Evolutionary conservation across 2,329 filamentous ascomycete species (phyloP), one percentile per base, ranked within the genome.

Genomic region (Apiospora koreana): DNA sequence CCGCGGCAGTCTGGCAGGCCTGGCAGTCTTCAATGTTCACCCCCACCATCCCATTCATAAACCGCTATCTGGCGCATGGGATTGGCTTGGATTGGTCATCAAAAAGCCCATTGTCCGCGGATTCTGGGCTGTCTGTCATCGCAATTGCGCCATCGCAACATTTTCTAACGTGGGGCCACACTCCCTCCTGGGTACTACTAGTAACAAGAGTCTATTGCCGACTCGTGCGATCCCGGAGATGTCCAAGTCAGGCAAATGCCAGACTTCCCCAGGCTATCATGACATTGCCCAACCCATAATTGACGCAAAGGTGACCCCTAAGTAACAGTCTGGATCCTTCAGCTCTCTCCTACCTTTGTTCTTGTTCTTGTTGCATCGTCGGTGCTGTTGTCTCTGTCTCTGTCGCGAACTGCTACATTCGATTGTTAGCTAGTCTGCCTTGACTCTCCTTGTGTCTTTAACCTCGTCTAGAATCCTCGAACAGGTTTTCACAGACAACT

Each of bases 131-230:
- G 48, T 41, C 25, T 28, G 16, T n/a, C 21, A 31, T 45, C 42
- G 65, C 42, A 46, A 67, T 67, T 46, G 65, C 65, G 65, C 65
- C 41, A 67, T 67, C 65, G 65, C 65, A 67, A 67, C 65, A 45
- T 67, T 67, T 67, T 46, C 65, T 46, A 46, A 46, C 65, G 65
- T 67, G 65, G 65, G 65, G 65, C 65, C 43, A 43, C 70, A 71
- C 67, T 43, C 38, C 23, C 41, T 67, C 31, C 43, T 18, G 23
- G 18, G n/a, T n/a, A 35, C 16, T 6, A 2, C 43, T 10, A 35
- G 54, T 14, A 21, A 62, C 18, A n/a, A 38, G 28, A 35, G 28
- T 62, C 54, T 18, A n/a, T 38, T 9, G 28, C 21, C 54, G 54
- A 38, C 54, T 62, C 54, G 31, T 62, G 54, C 54, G 54, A 62